These are phyloP conservation scores for Delphinella strobiligena DNA, from an alignment of 2,329 filamentous ascomycete species.

Conservation along the genomic window DNA sequence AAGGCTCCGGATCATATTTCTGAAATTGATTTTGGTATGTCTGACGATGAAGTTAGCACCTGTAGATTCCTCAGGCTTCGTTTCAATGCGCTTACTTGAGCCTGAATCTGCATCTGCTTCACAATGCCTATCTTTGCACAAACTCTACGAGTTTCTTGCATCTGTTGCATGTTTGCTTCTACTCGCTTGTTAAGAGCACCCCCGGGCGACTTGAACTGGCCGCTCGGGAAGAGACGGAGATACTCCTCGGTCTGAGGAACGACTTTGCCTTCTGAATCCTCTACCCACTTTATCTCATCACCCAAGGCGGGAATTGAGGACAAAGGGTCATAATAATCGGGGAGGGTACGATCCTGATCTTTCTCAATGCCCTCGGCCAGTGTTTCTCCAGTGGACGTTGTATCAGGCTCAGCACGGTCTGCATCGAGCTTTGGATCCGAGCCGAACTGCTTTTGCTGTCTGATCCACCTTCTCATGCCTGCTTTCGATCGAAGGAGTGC, in stretches of 20 bases:
- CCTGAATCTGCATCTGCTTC: constrained; percentile 98
- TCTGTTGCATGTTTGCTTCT: constrained; percentile 82
- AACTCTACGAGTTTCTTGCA: constrained; percentile 93
- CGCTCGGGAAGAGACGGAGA: constrained; percentile 61
- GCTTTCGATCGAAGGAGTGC: constrained; percentile 74
- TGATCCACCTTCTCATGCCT: constrained; percentile 80
- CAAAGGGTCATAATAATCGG: constrained; percentile 87
- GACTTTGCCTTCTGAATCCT: constrained; percentile 79
- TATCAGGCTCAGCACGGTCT: constrained; percentile 34
- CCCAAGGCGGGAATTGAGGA: constrained; percentile 77
- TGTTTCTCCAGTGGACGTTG: constrained; percentile 52
- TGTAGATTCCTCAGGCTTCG: constrained; percentile 1
- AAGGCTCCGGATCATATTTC: constrained; percentile 85
- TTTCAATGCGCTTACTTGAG: constrained; percentile 54
- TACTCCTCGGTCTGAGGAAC: constrained; percentile 81
- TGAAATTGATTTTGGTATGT: constrained; percentile 98
- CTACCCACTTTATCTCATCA: constrained; percentile 69
- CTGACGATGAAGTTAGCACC: constrained; percentile 31
- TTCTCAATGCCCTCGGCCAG: constrained; percentile 92
- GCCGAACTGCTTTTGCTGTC: constrained; percentile 50
- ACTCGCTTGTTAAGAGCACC: constrained; percentile 68
- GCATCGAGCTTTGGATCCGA: constrained; percentile 34
- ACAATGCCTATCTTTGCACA: constrained; percentile 95
- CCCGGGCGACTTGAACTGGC: constrained; percentile 62
- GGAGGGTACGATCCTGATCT: constrained; percentile 70